A percentile compares a stretch with the other conserved stretches of the same genome.
Conservation (phyloP, 371 early-diverging fungal genomes). For the Parasitella parasitica region DNA sequence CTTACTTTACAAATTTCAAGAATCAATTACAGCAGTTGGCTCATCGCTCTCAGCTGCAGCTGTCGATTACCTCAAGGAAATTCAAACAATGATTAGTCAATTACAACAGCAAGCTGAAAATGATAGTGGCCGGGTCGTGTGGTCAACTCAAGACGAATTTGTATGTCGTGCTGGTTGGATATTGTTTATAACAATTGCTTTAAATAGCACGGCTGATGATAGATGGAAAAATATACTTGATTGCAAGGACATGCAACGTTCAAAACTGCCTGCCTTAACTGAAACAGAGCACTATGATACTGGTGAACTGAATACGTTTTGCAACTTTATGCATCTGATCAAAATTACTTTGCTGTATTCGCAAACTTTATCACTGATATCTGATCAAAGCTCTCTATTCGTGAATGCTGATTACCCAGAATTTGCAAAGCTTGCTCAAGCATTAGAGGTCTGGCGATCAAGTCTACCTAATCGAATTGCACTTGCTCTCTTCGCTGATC, state of each 20-base stretch:
- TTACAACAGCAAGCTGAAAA: not conserved
- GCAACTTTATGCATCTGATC: conserved; percentile 18
- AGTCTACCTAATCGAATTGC: conserved; percentile 1
- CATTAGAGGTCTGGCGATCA: conserved; percentile 9
- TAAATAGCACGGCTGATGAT: conserved; percentile 18
- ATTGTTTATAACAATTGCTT: conserved; percentile 11
- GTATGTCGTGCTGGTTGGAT: conserved; percentile 22
- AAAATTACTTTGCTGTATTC: conserved; percentile 8
- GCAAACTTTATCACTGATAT: conserved; percentile 9
- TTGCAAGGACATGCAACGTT: not conserved
- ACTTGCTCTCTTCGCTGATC: not conserved
- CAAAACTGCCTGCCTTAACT: conserved; percentile 10
- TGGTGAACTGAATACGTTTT: conserved; percentile 8
- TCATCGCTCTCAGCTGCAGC: conserved; percentile 7
- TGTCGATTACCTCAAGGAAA: conserved; percentile 6
- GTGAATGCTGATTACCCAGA: not conserved
- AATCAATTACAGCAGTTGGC: conserved; percentile 21
- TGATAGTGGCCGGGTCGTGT: not conserved
- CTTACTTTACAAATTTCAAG: conserved; percentile 30
- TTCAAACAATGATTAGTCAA: conserved; percentile 10
- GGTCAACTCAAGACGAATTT: conserved; percentile 15
- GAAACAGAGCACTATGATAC: conserved; percentile 24
- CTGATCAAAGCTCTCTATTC: conserved; percentile 6
- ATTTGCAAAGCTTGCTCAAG: not conserved
- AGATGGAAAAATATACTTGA: conserved; percentile 5